Conservation (phyloP, 176 grass and related monocot genomes). For the Juncus inflexus region DNA sequence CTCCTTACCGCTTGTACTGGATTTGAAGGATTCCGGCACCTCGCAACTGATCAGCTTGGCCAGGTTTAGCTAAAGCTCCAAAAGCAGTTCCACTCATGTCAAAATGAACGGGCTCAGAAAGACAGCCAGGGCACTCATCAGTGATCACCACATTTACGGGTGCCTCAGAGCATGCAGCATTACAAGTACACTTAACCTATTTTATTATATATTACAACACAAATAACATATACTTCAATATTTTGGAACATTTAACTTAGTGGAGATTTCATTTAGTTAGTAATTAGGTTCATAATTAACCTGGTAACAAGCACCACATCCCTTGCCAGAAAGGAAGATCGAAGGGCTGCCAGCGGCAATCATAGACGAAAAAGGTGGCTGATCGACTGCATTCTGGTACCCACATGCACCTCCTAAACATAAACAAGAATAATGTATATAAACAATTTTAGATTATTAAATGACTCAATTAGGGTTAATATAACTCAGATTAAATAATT, state of each 20-base stretch:
- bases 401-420: conserved; percentile 57
- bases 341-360: conserved; percentile 63
- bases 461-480: background rate
- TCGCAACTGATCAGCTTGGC: conserved; percentile 57
- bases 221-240: background rate
- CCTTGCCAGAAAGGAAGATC: conserved; percentile 57
- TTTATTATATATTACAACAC: background rate
- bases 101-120: conserved; percentile 51
- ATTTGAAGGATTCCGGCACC: conserved; percentile 45
- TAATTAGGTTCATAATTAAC: conserved; percentile 19
- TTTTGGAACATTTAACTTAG: background rate
- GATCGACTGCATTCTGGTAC: conserved; percentile 55
- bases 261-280: background rate
- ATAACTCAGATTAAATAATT: background rate
- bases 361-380: conserved; percentile 58
- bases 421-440: background rate
- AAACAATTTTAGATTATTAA: background rate
- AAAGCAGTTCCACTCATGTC: conserved; percentile 86
- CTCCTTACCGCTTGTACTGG: conserved; percentile 42
- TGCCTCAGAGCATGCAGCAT: conserved; percentile 43
- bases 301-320: conserved; percentile 78
- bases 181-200: conserved; percentile 51
- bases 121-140: conserved; percentile 49
- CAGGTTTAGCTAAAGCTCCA: conserved; percentile 48
- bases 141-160: conserved; percentile 63